phyloP scores from a whole-genome alignment of 208 protist genomes.

The Borovskyia barvae region DNA sequence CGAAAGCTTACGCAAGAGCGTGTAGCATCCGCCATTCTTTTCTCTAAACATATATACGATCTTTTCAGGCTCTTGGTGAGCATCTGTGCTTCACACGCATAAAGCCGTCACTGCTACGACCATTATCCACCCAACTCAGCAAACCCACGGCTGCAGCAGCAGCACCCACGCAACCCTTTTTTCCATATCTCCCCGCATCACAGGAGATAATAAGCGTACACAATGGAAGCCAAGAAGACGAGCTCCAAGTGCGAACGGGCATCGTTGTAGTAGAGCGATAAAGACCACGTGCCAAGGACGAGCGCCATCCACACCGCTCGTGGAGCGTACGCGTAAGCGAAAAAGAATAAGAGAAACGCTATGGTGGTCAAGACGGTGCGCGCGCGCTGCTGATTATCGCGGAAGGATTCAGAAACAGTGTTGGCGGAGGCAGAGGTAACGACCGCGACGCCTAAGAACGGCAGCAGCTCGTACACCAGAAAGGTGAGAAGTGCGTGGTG shows the following conservation, averaged over 20 bases:
- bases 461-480: conserved; percentile 31
- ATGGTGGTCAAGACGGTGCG: conserved; percentile 36
- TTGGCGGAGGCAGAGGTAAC: not conserved
- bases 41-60: too few relatives aligned
- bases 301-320: conserved; percentile 8
- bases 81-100: too few relatives aligned
- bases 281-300: conserved; percentile 27
- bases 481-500: conserved; percentile 36
- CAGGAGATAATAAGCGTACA: conserved; percentile 28
- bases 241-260: conserved; percentile 21
- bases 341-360: conserved; percentile 25
- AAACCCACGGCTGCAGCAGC: not conserved
- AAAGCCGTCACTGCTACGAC: not conserved
- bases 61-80: too few relatives aligned
- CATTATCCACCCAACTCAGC: not conserved
- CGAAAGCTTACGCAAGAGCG: too few relatives aligned
- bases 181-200: not conserved
- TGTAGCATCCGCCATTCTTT: too few relatives aligned
- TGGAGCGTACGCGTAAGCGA: conserved; percentile 9
- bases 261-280: conserved; percentile 30
- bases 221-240: conserved; percentile 29
- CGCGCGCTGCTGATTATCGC: conserved; percentile 22
- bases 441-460: conserved; percentile 15
- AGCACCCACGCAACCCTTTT: not conserved
- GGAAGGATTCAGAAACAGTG: conserved; percentile 1